Base-by-base conservation (phyloP, 257 asterid species). In the Solanum gandarillasii region DNA sequence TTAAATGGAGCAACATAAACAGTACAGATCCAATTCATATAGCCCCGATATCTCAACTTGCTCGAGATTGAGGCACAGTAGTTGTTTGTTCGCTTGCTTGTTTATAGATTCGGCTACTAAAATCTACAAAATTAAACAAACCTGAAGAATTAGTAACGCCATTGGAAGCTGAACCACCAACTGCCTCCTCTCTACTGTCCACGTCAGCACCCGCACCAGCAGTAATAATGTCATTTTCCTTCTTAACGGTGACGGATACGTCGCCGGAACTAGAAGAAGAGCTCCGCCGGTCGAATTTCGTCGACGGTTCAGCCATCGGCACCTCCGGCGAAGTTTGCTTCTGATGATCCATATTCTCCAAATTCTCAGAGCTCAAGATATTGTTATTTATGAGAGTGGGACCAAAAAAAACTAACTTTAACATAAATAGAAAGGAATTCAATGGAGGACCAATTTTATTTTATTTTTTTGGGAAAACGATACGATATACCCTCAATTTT, bases 251-350 rank as follows among this genome's bases (percentile, higher is more conserved):
- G 43, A 91, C 87, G 71, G 96, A 89, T 87, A 87, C 92, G 86
- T 94, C 97, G 62, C 85, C 86, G 46, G 98, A 91, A 87, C 92
- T 92, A 60, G 92, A 88, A 18, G 95, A 87, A 79, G 92, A 87
- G 87, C 72, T 88, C 23, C 83, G 87, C 81, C 88, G 91, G 27
- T 90, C 92, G 31, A 83, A 58, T 89, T 88, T 92, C 83, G 43
- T 67, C 68, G 89, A 68, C 75, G 87, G 58, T 58, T 86, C 93
- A 39, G 86, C 85, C 95, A 93, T 91, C 91, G 92, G 9, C 48
- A 20, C 27, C 82, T 34, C 32, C 32, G 83, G 83, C 83, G 83
- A 74, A 74, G 52, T 6, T 36, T 74, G 48, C 46, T 73, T 73
- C 48, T 35, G 82, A 73, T 34, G 83, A 74, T 74, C 83, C 83